Evolutionary conservation across 305 asterid genomes (phyloP).

Genomic region (Fraxinus albicans): DNA sequence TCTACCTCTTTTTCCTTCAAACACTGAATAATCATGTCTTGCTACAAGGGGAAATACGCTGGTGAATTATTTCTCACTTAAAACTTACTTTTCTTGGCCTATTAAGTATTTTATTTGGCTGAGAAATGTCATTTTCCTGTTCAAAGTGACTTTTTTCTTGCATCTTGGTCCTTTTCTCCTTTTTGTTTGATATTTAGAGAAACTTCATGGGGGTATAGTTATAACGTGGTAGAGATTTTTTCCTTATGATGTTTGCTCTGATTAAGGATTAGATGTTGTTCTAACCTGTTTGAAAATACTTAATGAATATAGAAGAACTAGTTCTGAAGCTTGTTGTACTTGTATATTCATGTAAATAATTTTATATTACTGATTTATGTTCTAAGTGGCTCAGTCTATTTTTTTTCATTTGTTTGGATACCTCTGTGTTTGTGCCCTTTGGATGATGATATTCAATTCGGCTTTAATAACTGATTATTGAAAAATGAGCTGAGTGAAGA

Average conservation of each 20-base stretch:
- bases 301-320: background rate
- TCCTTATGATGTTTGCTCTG: background rate
- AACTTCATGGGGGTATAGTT: background rate
- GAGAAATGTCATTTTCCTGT: background rate
- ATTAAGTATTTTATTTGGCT: background rate
- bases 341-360: background rate
- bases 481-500: background rate
- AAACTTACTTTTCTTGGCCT: background rate
- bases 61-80: constrained; percentile 28
- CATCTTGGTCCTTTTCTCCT: background rate
- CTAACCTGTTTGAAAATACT: background rate
- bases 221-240: background rate
- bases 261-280: background rate
- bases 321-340: background rate
- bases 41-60: constrained; percentile 54
- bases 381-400: background rate
- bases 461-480: background rate
- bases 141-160: background rate
- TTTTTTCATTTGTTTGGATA: background rate
- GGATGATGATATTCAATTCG: background rate
- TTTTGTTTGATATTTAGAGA: background rate
- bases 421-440: background rate
- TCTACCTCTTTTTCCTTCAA: background rate
- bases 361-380: background rate
- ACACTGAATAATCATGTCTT: constrained; percentile 34